Conservation (phyloP, 495 filamentous ascomycete species). For the Aspergillus coremiiformis region DNA sequence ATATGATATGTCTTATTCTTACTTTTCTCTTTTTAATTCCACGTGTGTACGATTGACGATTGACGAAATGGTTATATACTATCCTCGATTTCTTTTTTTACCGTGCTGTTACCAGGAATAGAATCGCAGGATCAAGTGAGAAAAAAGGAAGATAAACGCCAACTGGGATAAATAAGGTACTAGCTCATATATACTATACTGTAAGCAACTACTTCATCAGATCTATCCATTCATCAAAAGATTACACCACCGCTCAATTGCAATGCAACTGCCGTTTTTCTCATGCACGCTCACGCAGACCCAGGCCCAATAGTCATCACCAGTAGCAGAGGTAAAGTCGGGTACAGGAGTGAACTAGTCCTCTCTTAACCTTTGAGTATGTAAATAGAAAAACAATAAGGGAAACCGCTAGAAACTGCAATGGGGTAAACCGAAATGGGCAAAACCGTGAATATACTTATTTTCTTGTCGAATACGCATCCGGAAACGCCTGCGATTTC, state of each 20-base stretch:
- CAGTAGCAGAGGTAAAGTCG: neutral
- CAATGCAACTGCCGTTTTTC: conserved; percentile 1
- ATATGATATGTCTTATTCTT: neutral
- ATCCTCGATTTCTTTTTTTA: neutral
- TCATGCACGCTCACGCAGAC: neutral
- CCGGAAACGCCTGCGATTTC: conserved; percentile 15
- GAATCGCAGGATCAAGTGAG: neutral
- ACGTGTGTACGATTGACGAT: neutral
- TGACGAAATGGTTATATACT: neutral
- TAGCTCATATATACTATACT: neutral
- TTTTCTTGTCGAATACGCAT: neutral
- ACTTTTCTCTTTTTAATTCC: no score
- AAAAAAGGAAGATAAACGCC: conserved; percentile 3
- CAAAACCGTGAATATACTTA: neutral
- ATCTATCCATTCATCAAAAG: neutral
- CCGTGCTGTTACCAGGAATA: neutral
- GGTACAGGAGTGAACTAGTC: neutral
- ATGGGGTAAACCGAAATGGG: neutral
- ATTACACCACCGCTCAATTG: neutral
- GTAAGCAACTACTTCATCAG: neutral
- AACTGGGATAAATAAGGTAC: neutral
- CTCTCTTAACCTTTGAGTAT: neutral
- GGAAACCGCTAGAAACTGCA: neutral
- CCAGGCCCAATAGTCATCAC: neutral
- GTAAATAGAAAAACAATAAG: neutral